These are phyloP conservation scores for Haberlea rhodopensis DNA, from an alignment of 257 asterid genomes.

Conservation along the genomic window DNA sequence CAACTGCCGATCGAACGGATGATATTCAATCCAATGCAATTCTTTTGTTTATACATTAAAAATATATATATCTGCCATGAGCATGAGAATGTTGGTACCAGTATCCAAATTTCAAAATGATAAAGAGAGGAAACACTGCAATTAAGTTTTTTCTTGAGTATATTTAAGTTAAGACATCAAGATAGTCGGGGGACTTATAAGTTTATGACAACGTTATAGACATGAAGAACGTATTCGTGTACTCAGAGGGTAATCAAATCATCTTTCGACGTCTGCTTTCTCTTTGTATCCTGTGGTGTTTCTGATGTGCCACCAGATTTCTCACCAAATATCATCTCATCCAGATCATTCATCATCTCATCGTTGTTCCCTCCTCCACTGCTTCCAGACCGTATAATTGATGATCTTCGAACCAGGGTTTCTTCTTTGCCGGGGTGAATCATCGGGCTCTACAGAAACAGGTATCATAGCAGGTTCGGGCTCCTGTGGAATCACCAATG, in stretches of 20 bases:
- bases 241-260: conserved; percentile 73
- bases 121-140: no score
- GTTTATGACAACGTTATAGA: no score
- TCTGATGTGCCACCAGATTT: conserved; percentile 62
- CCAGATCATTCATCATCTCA: conserved; percentile 94
- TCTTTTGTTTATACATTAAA: no score
- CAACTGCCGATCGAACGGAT: no score
- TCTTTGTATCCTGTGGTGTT: conserved; percentile 50
- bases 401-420: conserved; percentile 54
- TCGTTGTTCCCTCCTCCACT: conserved; percentile 59
- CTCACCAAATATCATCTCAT: conserved; percentile 97
- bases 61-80: no score
- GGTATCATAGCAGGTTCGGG: conserved; percentile 96
- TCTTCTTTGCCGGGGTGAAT: conserved; percentile 70
- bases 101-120: no score
- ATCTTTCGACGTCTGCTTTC: conserved; percentile 61
- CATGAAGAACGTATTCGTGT: background rate
- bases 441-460: conserved; percentile 80
- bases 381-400: conserved; percentile 39
- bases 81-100: no score
- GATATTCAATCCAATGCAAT: no score
- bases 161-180: no score
- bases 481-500: conserved; percentile 49
- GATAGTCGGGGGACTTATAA: no score
- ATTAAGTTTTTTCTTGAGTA: no score